phyloP scores from a whole-genome alignment of 2,329 filamentous ascomycete species.

The Botrytis squamosa region DNA sequence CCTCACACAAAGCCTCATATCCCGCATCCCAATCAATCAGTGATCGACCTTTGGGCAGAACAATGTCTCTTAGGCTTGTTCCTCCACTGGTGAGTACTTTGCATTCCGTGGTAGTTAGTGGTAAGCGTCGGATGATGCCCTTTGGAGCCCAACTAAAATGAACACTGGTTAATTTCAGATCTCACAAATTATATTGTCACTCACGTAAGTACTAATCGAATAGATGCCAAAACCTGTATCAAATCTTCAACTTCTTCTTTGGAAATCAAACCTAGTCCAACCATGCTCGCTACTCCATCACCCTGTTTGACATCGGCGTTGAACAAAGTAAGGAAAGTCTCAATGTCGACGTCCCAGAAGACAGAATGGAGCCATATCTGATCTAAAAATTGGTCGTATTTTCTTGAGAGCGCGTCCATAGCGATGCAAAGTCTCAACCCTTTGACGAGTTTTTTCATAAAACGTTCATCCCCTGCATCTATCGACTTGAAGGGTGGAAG shows the following conservation, averaged over 20 bases:
- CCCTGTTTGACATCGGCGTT: not conserved
- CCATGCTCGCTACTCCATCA: not conserved
- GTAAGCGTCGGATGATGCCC: conserved; percentile 2
- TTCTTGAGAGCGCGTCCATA: not conserved
- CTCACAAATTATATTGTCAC: not conserved
- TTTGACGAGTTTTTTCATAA: not conserved
- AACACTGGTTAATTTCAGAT: not conserved
- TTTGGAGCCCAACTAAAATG: conserved; percentile 1
- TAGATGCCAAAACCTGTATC: not conserved
- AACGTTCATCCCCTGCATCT: not conserved
- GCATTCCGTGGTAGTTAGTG: not conserved
- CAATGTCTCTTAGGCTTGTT: not conserved
- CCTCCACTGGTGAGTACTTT: not conserved
- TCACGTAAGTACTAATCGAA: not conserved
- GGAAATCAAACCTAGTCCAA: not conserved
- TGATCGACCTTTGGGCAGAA: not conserved
- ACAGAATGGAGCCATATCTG: not conserved
- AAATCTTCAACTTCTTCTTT: not conserved
- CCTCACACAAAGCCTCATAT: not conserved
- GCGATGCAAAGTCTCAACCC: not conserved
- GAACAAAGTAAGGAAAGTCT: not conserved
- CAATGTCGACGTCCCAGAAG: conserved; percentile 1
- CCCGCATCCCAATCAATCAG: not conserved
- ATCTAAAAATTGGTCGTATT: not conserved
- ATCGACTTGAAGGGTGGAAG: not conserved